Evolutionary conservation across 257 asterid genomes (phyloP).

Genomic region (Anisodus acutangulus): DNA sequence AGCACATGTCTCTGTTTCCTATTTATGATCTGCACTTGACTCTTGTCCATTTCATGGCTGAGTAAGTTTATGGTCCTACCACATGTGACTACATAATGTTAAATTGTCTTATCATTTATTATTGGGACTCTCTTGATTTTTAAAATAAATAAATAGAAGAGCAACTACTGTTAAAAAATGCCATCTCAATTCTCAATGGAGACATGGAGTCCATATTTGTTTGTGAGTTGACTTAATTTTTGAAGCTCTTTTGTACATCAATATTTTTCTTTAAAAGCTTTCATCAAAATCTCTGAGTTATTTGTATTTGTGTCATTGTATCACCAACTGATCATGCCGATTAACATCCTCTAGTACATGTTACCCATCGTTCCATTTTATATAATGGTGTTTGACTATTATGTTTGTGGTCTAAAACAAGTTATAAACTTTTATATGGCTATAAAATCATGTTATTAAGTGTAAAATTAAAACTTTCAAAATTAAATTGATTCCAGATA

Average conservation of each 20-base stretch:
- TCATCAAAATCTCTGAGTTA: not conserved
- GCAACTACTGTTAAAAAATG: not conserved
- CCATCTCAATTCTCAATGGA: not conserved
- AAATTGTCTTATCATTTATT: not conserved
- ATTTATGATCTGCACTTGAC: not conserved
- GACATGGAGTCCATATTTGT: not conserved
- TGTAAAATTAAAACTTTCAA: too few relatives aligned
- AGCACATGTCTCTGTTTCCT: conserved; percentile 56
- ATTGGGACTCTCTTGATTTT: not conserved
- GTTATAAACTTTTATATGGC: too few relatives aligned
- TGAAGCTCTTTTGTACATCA: not conserved
- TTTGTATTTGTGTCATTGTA: not conserved
- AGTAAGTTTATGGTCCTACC: conserved; percentile 38
- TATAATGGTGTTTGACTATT: not conserved
- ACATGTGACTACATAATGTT: conserved; percentile 46
- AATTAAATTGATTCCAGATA: too few relatives aligned
- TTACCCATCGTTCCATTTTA: not conserved
- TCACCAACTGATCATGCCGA: not conserved
- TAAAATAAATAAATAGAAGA: not conserved
- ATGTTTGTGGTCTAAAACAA: too few relatives aligned
- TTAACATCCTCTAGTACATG: not conserved
- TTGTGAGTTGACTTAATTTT: not conserved
- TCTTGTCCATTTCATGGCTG: conserved; percentile 20
- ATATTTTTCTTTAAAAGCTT: too few relatives aligned
- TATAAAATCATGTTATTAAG: too few relatives aligned